Percentiles rank a stretch among this genome's conserved stretches.
phyloP scores from a whole-genome alignment of 1,284 basidiomycete species.

The Ganoderma lucidum region DNA sequence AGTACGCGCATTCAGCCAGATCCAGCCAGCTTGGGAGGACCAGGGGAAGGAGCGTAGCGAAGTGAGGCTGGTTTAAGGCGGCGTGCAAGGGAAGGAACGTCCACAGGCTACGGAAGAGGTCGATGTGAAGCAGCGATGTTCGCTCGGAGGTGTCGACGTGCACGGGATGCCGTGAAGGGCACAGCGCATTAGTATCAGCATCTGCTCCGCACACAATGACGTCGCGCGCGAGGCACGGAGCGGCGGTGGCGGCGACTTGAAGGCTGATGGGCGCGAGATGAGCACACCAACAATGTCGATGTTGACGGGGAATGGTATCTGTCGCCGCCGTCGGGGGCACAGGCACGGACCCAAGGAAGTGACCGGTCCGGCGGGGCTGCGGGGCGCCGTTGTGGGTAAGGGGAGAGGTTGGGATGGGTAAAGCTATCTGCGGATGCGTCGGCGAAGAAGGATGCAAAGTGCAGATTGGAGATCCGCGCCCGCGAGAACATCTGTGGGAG shows the following conservation, averaged over 20 bases:
- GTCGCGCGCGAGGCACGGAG: background rate
- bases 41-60: background rate
- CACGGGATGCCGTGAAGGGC: background rate
- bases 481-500: background rate
- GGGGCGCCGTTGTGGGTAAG: background rate
- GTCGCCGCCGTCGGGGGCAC: background rate
- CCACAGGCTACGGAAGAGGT: background rate
- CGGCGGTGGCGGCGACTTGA: background rate
- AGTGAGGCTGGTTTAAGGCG: background rate
- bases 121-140: background rate
- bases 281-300: background rate
- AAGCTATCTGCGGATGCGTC: background rate
- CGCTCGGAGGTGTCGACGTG: background rate
- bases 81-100: background rate
- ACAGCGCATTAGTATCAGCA: background rate
- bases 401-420: background rate
- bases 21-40: background rate
- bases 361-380: background rate
- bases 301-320: background rate
- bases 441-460: background rate
- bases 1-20: too few species aligned
- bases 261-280: background rate
- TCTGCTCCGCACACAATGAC: background rate
- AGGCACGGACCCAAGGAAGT: background rate
- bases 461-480: background rate